phyloP scores from a whole-genome alignment of 176 grass and related monocot genomes.

The Triticum aestivum region DNA sequence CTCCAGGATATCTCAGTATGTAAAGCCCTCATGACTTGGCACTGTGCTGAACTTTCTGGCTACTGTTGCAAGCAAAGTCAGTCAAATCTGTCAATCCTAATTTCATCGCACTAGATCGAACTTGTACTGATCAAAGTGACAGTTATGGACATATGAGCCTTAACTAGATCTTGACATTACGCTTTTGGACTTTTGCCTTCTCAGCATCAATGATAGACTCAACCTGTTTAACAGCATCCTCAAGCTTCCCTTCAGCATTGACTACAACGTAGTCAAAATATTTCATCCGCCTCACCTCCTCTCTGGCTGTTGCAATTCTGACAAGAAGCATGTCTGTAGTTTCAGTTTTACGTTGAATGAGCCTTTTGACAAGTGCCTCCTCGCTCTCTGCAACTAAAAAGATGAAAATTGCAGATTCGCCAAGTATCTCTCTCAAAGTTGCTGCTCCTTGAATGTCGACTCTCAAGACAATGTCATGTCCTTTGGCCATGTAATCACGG shows the following conservation, averaged over 20 bases:
- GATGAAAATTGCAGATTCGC: constrained; percentile 89
- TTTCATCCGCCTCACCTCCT: constrained; percentile 71
- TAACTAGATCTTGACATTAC: constrained; percentile 55
- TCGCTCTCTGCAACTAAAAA: constrained; percentile 92
- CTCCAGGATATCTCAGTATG: not conserved
- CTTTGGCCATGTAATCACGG: constrained; percentile 90
- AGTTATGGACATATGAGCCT: not conserved
- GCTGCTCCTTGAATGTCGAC: constrained; percentile 96
- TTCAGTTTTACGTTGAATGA: constrained; percentile 89
- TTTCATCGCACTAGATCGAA: not conserved
- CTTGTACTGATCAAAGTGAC: not conserved
- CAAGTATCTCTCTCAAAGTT: constrained; percentile 75
- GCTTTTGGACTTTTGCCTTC: constrained; percentile 73
- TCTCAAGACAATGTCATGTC: constrained; percentile 87
- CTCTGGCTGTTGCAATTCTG: constrained; percentile 80
- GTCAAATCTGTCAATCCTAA: constrained; percentile 16
- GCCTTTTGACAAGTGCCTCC: constrained; percentile 84
- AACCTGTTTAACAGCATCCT: constrained; percentile 74
- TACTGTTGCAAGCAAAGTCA: constrained; percentile 15
- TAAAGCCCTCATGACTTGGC: not conserved
- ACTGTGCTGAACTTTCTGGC: constrained; percentile 11
- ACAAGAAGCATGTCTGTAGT: constrained; percentile 93
- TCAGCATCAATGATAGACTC: constrained; percentile 92
- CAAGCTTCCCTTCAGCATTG: constrained; percentile 88
- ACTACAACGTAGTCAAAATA: constrained; percentile 85